Percentiles rank a stretch among this genome's conserved stretches.
These are phyloP conservation scores for Aspergillus egyptiacus DNA, from an alignment of 495 filamentous ascomycete species.

Conservation along the genomic window DNA sequence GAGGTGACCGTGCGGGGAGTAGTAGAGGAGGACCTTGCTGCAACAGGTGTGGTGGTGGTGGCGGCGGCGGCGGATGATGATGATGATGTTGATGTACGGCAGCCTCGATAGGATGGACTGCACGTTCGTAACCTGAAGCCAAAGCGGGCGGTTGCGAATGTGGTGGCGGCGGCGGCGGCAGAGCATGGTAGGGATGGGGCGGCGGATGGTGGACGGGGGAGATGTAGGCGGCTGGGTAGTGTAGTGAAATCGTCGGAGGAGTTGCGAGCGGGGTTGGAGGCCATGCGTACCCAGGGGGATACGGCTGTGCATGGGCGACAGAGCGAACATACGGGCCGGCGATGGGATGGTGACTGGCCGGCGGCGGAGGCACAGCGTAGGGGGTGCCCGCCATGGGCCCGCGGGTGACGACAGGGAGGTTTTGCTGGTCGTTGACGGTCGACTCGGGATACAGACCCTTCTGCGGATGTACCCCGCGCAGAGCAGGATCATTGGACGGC, in stretches of 20 bases:
- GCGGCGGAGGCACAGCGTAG: conserved; percentile 32
- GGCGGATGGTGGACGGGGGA: conserved; percentile 33
- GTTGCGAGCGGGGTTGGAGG: conserved; percentile 55
- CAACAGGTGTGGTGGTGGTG: conserved; percentile 17
- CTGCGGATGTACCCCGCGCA: conserved; percentile 75
- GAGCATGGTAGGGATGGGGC: conserved; percentile 23
- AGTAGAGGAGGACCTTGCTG: conserved; percentile 17
- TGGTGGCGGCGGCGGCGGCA: conserved; percentile 25
- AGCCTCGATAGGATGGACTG: conserved; percentile 27
- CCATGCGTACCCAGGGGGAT: conserved; percentile 52
- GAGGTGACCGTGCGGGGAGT: conserved; percentile 33
- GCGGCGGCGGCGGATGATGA: too few relatives aligned
- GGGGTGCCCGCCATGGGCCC: conserved; percentile 54
- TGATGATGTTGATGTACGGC: too few relatives aligned
- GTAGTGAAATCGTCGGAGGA: conserved; percentile 35
- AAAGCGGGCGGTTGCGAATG: conserved; percentile 18
- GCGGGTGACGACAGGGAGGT: conserved; percentile 58
- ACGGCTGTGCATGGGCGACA: conserved; percentile 41
- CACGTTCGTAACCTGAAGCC: conserved; percentile 31
- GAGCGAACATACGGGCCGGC: conserved; percentile 42
- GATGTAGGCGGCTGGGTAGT: conserved; percentile 35
- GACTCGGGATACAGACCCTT: conserved; percentile 98
- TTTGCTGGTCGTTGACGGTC: conserved; percentile 79
- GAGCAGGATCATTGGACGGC: conserved; percentile 70
- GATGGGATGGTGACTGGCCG: conserved; percentile 43